These are phyloP conservation scores for Mycena polygramma DNA, from an alignment of 768 basidiomycete genomes.

Conservation along the genomic window DNA sequence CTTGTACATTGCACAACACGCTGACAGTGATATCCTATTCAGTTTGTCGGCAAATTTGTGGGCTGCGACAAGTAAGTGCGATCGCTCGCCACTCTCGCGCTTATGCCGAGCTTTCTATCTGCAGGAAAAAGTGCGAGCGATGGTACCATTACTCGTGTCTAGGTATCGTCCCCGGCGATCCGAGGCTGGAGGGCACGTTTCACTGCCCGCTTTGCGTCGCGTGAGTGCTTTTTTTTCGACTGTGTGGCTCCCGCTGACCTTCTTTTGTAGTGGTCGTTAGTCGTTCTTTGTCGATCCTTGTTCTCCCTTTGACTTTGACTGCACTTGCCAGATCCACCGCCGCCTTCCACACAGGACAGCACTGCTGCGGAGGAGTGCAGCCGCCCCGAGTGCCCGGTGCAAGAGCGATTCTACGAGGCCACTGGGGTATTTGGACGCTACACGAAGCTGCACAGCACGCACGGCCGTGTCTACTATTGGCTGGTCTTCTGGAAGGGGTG, in stretches of 20 bases:
- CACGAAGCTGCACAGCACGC: constrained; percentile 13
- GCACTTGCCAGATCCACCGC: not conserved
- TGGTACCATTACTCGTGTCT: constrained; percentile 29
- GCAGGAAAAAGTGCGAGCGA: constrained; percentile 12
- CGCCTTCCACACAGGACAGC: not conserved
- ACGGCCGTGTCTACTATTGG: constrained; percentile 19
- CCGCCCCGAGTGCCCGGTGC: constrained; percentile 16
- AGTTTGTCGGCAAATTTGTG: constrained; percentile 26
- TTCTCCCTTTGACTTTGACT: not conserved
- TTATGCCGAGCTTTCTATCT: not conserved
- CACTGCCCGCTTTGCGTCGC: constrained; percentile 26
- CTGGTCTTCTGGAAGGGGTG: constrained; percentile 31
- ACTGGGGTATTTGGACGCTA: constrained; percentile 17
- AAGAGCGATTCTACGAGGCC: constrained; percentile 12
- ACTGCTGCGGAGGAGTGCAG: constrained; percentile 4
- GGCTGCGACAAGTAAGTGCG: constrained; percentile 22
- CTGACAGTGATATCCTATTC: not conserved
- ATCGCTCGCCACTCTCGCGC: not conserved
- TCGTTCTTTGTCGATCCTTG: not conserved
- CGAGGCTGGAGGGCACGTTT: constrained; percentile 14
- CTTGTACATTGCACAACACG: too few relatives aligned
- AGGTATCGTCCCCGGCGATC: constrained; percentile 15
- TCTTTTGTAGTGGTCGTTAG: constrained; percentile 9
- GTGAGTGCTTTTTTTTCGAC: constrained; percentile 9
- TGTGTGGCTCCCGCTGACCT: not conserved